Conservation (phyloP, 2,329 filamentous ascomycete genomes). For the Sporothrix inflata region DNA sequence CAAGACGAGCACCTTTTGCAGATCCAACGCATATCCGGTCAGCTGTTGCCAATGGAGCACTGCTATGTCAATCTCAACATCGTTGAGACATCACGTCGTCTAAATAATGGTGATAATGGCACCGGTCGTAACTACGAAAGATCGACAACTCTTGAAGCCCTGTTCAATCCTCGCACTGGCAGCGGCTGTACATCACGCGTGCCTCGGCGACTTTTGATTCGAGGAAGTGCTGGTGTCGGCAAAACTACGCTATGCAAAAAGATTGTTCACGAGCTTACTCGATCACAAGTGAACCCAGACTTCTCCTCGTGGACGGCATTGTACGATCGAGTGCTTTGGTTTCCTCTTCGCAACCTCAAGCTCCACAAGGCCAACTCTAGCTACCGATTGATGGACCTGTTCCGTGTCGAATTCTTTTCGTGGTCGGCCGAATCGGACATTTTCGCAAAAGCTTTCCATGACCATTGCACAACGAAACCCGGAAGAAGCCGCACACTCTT, state of each 20-base stretch:
- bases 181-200: conserved; percentile 13
- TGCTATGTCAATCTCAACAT: neutral
- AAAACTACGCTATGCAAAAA: conserved; percentile 50
- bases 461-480: neutral
- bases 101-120: no score
- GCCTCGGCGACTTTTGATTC: conserved; percentile 43
- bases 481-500: conserved; percentile 41
- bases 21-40: neutral
- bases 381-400: neutral
- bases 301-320: neutral
- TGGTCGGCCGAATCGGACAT: neutral
- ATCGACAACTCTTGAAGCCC: neutral
- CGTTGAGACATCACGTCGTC: no score
- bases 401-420: neutral
- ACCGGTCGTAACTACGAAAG: neutral
- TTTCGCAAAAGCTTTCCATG: neutral
- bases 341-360: conserved; percentile 45
- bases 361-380: neutral
- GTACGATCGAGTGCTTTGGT: conserved; percentile 47
- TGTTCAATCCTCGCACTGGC: neutral
- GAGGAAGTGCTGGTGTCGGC: conserved; percentile 44
- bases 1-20: neutral
- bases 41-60: neutral
- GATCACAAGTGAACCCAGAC: conserved; percentile 36
- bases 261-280: conserved; percentile 43